Conservation (phyloP, 1,284 basidiomycete species). For the Irpex rosettiformis region DNA sequence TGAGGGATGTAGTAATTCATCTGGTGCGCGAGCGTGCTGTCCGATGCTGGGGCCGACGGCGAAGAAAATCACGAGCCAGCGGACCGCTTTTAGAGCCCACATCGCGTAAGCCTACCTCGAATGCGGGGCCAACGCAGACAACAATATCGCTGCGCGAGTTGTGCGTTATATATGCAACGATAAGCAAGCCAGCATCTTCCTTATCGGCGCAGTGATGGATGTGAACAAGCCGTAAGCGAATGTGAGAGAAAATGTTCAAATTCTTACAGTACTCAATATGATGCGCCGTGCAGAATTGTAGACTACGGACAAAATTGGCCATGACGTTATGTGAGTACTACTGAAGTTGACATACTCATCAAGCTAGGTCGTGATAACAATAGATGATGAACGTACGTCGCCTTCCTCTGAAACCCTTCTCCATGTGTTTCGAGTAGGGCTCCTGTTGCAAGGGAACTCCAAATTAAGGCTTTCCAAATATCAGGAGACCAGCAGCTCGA, state of each 20-base stretch:
- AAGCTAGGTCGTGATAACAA: neutral
- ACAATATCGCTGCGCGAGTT: neutral
- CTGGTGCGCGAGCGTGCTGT: neutral
- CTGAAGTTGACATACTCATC: neutral
- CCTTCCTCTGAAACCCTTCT: neutral
- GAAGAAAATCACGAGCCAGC: neutral
- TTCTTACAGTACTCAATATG: neutral
- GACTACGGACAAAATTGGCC: too few species aligned
- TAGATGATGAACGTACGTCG: neutral
- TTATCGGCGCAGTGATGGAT: neutral
- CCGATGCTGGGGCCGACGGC: neutral
- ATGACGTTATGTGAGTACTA: neutral
- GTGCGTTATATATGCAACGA: neutral
- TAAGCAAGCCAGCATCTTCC: neutral
- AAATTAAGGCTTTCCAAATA: neutral
- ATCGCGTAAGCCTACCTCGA: neutral
- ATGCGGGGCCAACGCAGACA: neutral
- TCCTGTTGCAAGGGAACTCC: neutral
- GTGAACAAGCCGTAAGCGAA: neutral
- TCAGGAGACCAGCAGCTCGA: neutral
- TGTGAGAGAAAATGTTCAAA: neutral
- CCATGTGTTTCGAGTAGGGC: neutral
- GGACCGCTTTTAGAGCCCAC: neutral
- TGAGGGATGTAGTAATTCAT: neutral
- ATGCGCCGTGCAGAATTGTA: neutral